phyloP scores from a whole-genome alignment of 805 yeast genomes.

The Alloascoidea africana region DNA sequence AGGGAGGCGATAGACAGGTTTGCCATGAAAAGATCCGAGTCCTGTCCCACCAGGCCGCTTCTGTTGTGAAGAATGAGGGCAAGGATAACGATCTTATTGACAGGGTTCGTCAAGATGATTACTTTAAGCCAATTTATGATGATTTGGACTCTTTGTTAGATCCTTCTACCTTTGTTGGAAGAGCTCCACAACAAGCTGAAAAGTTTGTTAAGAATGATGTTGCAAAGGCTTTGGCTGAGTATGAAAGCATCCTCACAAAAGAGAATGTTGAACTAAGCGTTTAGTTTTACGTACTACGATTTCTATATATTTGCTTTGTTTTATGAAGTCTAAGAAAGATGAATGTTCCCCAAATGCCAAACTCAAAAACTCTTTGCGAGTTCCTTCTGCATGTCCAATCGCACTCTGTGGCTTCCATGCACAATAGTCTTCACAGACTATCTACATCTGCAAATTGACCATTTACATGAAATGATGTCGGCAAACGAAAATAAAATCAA shows the following conservation, averaged over 20 bases:
- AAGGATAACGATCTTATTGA: constrained; percentile 96
- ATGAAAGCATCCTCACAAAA: constrained; percentile 37
- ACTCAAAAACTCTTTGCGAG: background rate
- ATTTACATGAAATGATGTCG: too few relatives aligned
- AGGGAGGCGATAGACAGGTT: constrained; percentile 95
- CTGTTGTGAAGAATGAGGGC: constrained; percentile 94
- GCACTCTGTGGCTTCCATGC: too few relatives aligned
- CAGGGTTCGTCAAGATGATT: constrained; percentile 60
- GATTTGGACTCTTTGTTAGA: constrained; percentile 73
- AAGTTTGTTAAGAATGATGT: constrained; percentile 82
- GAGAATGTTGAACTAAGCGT: constrained; percentile 73
- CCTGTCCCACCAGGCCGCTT: constrained; percentile 92
- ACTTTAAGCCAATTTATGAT: constrained; percentile 79
- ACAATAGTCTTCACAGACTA: too few relatives aligned
- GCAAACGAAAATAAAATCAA: too few relatives aligned
- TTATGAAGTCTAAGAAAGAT: too few relatives aligned
- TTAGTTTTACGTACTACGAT: too few relatives aligned
- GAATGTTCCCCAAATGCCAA: background rate
- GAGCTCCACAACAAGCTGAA: constrained; percentile 97
- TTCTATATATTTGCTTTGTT: too few relatives aligned
- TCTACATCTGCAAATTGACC: too few relatives aligned
- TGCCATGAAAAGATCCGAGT: constrained; percentile 97
- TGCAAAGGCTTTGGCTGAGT: constrained; percentile 63
- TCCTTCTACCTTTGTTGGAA: constrained; percentile 91
- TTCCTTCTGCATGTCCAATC: background rate